A percentile compares a stretch with the other conserved stretches of the same genome.
Evolutionary conservation across 257 asterid genomes (phyloP).

Genomic region (Nicotiana tomentosiformis): DNA sequence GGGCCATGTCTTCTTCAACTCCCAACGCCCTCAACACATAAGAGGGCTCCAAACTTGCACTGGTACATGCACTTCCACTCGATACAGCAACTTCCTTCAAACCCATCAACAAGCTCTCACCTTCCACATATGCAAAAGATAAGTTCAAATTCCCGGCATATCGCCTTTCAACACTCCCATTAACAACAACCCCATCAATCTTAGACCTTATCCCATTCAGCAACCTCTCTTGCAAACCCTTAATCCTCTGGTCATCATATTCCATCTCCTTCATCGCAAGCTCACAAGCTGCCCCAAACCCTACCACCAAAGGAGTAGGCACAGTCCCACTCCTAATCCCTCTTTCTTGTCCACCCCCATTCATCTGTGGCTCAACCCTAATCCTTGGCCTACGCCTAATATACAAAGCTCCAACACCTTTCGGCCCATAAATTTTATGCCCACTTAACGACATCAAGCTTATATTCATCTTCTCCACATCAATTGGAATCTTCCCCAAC

Average conservation of each 20-base stretch:
- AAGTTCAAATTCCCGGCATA: constrained; percentile 86
- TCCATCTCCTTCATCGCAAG: constrained; percentile 91
- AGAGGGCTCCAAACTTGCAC: constrained; percentile 97
- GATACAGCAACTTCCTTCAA: constrained; percentile 97
- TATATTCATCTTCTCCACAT: constrained; percentile 83
- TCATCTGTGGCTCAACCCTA: constrained; percentile 96
- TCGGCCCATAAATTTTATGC: constrained; percentile 94
- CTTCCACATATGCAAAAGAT: constrained; percentile 93
- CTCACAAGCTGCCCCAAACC: constrained; percentile 94
- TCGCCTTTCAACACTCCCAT: constrained; percentile 84
- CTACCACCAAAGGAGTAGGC: constrained; percentile 89
- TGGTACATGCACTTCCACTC: constrained; percentile 96
- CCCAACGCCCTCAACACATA: constrained; percentile 97
- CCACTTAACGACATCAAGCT: constrained; percentile 96
- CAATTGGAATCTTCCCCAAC: constrained; percentile 78
- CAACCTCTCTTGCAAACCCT: constrained; percentile 51
- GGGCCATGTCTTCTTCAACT: constrained; percentile 98
- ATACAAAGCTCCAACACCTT: constrained; percentile 87
- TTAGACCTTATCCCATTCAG: constrained; percentile 62
- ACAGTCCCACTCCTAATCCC: constrained; percentile 98
- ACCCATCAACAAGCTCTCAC: constrained; percentile 98
- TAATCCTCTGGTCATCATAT: constrained; percentile 71
- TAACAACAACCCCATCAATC: constrained; percentile 80
- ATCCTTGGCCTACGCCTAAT: constrained; percentile 93
- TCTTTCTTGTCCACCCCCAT: constrained; percentile 99